A percentile compares a stretch with the other conserved stretches of the same genome.
Evolutionary conservation across 805 yeast genomes (phyloP).

Genomic region (Yarrowia sp.): DNA sequence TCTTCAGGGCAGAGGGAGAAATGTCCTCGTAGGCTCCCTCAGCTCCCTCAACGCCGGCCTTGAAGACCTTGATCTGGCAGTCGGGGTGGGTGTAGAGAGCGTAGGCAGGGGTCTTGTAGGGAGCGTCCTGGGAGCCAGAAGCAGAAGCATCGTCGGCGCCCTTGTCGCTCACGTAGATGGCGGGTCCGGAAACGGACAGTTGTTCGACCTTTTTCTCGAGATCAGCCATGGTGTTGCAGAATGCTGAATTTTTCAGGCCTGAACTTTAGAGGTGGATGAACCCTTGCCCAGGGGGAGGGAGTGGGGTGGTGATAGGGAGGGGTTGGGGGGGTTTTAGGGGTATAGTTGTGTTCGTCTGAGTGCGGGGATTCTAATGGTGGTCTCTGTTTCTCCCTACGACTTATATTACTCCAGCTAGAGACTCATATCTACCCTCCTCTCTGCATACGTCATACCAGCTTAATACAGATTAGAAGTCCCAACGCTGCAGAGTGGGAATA

Average conservation of each 20-base stretch:
- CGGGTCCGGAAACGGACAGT: constrained; percentile 29
- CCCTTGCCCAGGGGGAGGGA: not conserved
- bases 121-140: constrained; percentile 64
- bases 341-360: not conserved
- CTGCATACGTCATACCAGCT: not conserved
- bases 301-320: not conserved
- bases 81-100: constrained; percentile 52
- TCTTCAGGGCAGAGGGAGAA: constrained; percentile 86
- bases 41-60: constrained; percentile 49
- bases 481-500: not conserved
- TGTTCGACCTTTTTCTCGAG: constrained; percentile 30
- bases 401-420: not conserved
- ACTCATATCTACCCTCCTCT: not conserved
- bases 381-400: not conserved
- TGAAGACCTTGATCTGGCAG: constrained; percentile 39
- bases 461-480: not conserved
- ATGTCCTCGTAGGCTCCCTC: constrained; percentile 66
- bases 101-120: constrained; percentile 79
- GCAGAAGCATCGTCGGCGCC: constrained; percentile 64
- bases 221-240: constrained; percentile 30
- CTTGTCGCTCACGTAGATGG: constrained; percentile 68
- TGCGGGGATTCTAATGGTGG: not conserved
- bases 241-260: not conserved
- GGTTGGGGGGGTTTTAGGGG: not conserved
- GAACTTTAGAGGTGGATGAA: not conserved